These are phyloP conservation scores for Rubroshorea leprosula DNA, from an alignment of 345 rosid species.

Conservation along the genomic window DNA sequence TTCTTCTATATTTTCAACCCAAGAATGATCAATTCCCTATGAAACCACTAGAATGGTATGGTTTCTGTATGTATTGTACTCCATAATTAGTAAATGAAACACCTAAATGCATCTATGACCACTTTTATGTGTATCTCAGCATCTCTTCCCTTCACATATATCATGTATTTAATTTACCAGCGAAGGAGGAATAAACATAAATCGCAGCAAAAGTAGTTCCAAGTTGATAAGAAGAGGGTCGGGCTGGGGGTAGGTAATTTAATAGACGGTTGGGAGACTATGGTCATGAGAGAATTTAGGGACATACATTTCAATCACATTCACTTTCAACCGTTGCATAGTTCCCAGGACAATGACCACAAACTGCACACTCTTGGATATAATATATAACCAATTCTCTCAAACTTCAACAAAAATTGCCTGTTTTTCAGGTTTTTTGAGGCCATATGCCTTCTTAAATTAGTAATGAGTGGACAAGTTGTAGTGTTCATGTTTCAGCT, in stretches of 20 bases:
- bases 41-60: too few relatives aligned
- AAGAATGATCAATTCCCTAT: too few relatives aligned
- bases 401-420: too few relatives aligned
- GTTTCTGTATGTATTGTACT: too few relatives aligned
- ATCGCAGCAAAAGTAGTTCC: background rate
- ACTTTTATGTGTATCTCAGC: conserved; percentile 5
- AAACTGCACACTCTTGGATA: background rate
- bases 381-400: too few relatives aligned
- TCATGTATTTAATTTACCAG: too few relatives aligned
- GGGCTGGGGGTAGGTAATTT: conserved; percentile 6
- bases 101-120: conserved; percentile 1
- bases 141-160: background rate
- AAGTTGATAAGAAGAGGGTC: background rate
- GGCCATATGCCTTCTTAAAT: too few relatives aligned
- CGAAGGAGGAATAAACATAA: background rate
- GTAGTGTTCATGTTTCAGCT: too few relatives aligned
- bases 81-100: too few relatives aligned
- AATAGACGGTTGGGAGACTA: conserved; percentile 21
- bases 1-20: conserved; percentile 6
- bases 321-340: background rate
- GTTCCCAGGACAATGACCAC: background rate
- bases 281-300: conserved; percentile 9
- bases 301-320: conserved; percentile 15
- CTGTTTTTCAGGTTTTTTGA: too few relatives aligned
- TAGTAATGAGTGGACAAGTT: too few relatives aligned